Evolutionary conservation across 2,329 filamentous ascomycete species (phyloP), one percentile per base, ranked within the genome.

Genomic region (Colletotrichum cereale): DNA sequence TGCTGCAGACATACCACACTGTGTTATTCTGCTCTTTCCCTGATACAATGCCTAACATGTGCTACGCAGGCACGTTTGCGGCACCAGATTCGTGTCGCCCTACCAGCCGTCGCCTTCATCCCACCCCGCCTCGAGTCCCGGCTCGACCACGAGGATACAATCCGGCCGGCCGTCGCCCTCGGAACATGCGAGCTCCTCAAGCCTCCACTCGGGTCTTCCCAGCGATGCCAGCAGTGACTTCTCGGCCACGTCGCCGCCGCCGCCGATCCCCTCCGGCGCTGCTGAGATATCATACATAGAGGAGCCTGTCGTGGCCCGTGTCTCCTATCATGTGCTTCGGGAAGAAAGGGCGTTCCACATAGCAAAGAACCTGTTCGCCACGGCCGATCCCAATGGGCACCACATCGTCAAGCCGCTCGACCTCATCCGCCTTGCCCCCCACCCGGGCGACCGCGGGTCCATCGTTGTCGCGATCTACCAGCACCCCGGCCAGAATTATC

Each of bases 281-380:
- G 81, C 76, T 77, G 86, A 91, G 77, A 82, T 86, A 73, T 84
- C 86, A 52, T 88, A 87, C 72, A 77, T 89, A 55, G 91, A 90
- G 81, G 87, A 90, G 73, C 87, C 88, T 10, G 91, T 98, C 7
- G 86, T 97, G 36, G 96, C 95, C 53, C 91, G 94, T 29, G 87
- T 98, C 55, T 97, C 95, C 0, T 91, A 89, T 73, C 94, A 97
- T 81, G 88, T 92, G 21, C 85, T 97, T 63, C 90, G 95, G 10
- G 90, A 98, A 75, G 95, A 98, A 84, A 88, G 95, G 73, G 92
- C 96, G 68, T 98, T 93, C 78, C 93, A 97, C 76, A 93, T 96
- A 75, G 90, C 91, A 78, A 94, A 92, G 81, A 89, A 86, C 71
- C 85, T 97, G 60, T 90, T 91, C 48, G 86, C 88, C 66, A 90